Base-by-base conservation (phyloP, 352 stramenopile species). In the Globisporangium ultimum region DNA sequence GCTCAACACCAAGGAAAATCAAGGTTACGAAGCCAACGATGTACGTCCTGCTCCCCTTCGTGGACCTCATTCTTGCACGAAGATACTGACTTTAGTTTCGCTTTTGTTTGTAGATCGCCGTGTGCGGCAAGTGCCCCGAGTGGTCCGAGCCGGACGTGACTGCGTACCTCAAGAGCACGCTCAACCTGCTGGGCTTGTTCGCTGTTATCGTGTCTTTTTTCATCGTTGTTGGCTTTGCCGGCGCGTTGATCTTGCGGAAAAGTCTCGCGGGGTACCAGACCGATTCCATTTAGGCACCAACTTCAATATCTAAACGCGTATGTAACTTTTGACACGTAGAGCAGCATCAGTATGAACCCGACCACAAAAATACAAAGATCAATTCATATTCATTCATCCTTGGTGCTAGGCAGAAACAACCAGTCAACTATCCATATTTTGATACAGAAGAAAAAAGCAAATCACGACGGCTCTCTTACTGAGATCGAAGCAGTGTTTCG, bases 251-350 rank as follows among this genome's bases (percentile, higher is more conserved):
- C 43, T 60, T 95, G 46, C 76, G 86, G 36, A 66, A 72, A 55
- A 92, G 81, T 42, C 71, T 95, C 41, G 81, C 78, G 38, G 82
- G 83, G 4, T 95, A 95, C 53, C 84, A 92, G 64, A 92, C 83
- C 42, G 86, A 95, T 45, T 95, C 86, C 8, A 90, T 95, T 57
- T 95, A 66, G 47, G 14, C 11, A 48, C 36, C 22, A 14, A 18
- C 24, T 12, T 15, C 28, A 36, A 36, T 36, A 36, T 36, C 28
- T 36, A 36, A 36, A 36, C 28, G 28, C 28, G 0, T 5, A 36
- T 36, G 28, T 36, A 36, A 36, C 28, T 36, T 36, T 36, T 36
- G 28, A 36, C 40, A n/a, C 40, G 17, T n/a, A 45, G 13, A 45
- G 40, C 12, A 45, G 40, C 40, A 18, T n/a, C 12, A 45, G 28